These are phyloP conservation scores for Aspergillus heteromorphus DNA, from an alignment of 495 filamentous ascomycete species.

Conservation along the genomic window DNA sequence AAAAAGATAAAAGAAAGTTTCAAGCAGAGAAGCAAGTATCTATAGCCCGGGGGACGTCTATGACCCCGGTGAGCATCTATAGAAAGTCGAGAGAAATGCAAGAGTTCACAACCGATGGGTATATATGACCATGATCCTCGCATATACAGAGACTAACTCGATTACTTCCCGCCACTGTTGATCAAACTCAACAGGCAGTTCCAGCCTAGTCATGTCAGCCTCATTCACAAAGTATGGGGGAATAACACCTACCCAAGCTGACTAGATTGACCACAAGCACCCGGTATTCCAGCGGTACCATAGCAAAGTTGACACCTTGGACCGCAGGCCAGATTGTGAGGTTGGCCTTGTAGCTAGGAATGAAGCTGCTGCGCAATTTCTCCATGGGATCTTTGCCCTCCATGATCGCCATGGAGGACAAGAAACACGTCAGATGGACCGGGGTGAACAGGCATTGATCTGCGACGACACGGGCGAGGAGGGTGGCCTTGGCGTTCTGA, in stretches of 20 bases:
- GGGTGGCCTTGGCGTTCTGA: constrained; percentile 59
- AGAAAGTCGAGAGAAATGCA: constrained; percentile 2
- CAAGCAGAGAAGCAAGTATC: not conserved
- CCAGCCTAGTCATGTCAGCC: constrained; percentile 60
- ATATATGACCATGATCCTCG: constrained; percentile 18
- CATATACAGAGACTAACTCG: not conserved
- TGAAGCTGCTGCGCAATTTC: constrained; percentile 66
- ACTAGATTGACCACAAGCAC: constrained; percentile 87
- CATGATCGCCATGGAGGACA: constrained; percentile 80
- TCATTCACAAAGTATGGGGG: not conserved
- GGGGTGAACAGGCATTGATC: constrained; percentile 90
- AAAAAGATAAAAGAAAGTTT: not conserved
- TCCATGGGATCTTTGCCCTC: constrained; percentile 68
- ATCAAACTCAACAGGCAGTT: constrained; percentile 91
- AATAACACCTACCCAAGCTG: constrained; percentile 54
- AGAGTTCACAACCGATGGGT: constrained; percentile 15
- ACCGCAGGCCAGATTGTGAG: constrained; percentile 91
- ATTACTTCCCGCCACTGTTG: constrained; percentile 53
- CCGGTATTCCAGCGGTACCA: constrained; percentile 81
- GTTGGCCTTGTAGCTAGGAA: constrained; percentile 69
- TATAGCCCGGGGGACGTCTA: not conserved
- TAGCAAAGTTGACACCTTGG: constrained; percentile 83
- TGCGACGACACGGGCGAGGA: constrained; percentile 69
- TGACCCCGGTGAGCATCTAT: not conserved
- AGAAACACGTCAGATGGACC: constrained; percentile 72